These are phyloP conservation scores for Thamnidium elegans DNA, from an alignment of 192 early-diverging fungal genomes.

Conservation along the genomic window DNA sequence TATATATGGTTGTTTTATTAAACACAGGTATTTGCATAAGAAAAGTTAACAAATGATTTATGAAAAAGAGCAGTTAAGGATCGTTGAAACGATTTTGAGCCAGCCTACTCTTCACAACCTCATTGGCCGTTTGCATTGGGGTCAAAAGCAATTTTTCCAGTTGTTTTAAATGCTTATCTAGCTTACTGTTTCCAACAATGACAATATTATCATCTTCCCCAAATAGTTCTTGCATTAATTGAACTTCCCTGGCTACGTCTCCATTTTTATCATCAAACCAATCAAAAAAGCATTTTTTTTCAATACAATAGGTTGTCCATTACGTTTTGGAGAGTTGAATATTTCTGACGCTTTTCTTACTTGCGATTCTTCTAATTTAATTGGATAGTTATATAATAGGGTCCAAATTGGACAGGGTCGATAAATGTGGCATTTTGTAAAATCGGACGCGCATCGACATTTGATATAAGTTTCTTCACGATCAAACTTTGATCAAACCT, in stretches of 20 bases:
- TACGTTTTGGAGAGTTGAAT: conserved; percentile 7
- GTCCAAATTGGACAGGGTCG: not conserved
- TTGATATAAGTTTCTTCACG: conserved; percentile 2
- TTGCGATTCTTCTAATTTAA: not conserved
- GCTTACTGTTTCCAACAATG: conserved; percentile 6
- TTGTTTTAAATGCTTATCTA: conserved; percentile 7
- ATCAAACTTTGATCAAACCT: not conserved
- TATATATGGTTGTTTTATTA: too few relatives aligned
- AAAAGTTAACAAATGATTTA: not conserved
- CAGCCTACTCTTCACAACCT: not conserved
- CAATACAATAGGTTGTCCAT: conserved; percentile 4
- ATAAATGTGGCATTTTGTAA: conserved; percentile 12
- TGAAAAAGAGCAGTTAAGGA: not conserved
- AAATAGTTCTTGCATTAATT: conserved; percentile 1
- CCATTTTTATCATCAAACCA: not conserved
- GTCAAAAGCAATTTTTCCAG: not conserved
- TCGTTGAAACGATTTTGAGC: not conserved
- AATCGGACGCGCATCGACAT: conserved; percentile 9
- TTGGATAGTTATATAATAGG: not conserved
- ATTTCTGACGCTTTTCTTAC: conserved; percentile 6
- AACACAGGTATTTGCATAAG: not conserved
- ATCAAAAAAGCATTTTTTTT: conserved; percentile 1
- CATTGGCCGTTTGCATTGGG: conserved; percentile 1
- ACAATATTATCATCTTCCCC: not conserved
- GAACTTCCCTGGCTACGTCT: not conserved